These are phyloP conservation scores for Botrytis tulipae DNA, from an alignment of 2,329 filamentous ascomycete species.

Conservation along the genomic window DNA sequence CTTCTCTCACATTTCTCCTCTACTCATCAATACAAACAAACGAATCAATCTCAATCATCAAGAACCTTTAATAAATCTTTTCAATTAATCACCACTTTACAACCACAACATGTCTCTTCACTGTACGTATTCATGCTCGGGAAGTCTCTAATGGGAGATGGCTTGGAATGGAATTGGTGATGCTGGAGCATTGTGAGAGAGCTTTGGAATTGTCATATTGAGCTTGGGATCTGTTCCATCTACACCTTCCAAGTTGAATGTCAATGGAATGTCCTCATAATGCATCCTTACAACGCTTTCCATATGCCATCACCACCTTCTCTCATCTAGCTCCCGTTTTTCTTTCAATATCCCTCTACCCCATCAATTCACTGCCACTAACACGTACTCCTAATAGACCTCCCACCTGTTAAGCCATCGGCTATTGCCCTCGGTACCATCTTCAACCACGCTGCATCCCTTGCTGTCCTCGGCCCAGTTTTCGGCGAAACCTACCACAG, in stretches of 20 bases:
- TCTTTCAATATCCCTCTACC: not conserved
- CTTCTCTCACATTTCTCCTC: not conserved
- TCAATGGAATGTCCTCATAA: not conserved
- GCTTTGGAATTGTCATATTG: not conserved
- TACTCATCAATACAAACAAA: not conserved
- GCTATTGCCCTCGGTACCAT: slow-evolving; percentile 93
- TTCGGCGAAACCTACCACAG: slow-evolving; percentile 95
- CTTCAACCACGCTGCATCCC: slow-evolving; percentile 91
- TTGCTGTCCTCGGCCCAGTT: slow-evolving; percentile 81
- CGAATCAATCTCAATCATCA: slow-evolving; percentile 20
- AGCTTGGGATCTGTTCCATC: too few species aligned
- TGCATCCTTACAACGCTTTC: not conserved
- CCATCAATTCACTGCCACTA: slow-evolving; percentile 5
- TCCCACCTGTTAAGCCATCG: slow-evolving; percentile 90
- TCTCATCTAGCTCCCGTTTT: not conserved
- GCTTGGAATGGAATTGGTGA: not conserved
- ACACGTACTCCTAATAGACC: slow-evolving; percentile 42
- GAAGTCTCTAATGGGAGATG: not conserved
- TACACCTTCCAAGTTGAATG: not conserved
- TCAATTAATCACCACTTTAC: slow-evolving; percentile 22
- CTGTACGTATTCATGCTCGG: slow-evolving; percentile 27
- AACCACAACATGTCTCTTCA: slow-evolving; percentile 35
- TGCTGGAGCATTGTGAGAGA: not conserved
- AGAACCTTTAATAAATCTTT: slow-evolving; percentile 10
- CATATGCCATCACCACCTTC: not conserved